Evolutionary conservation across 805 yeast genomes (phyloP).

Genomic region (Candida quercuum): DNA sequence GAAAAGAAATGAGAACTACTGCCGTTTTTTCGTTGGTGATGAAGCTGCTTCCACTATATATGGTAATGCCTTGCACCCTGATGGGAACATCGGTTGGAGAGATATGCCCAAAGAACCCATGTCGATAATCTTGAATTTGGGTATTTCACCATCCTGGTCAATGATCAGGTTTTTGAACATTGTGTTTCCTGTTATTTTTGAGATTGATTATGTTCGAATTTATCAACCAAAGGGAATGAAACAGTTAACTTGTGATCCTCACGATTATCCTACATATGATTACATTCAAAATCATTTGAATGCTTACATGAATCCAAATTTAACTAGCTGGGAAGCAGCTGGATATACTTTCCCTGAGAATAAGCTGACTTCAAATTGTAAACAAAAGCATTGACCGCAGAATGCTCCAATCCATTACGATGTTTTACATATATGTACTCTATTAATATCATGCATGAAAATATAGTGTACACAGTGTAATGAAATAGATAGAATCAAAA

Average conservation of each 20-base stretch:
- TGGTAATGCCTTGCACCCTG: slow-evolving; percentile 39
- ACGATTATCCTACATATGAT: slow-evolving; percentile 38
- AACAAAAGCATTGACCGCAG: too few species aligned
- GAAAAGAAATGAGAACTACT: slow-evolving; percentile 16
- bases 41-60: slow-evolving; percentile 41
- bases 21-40: slow-evolving; percentile 41
- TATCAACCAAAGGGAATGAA: slow-evolving; percentile 41
- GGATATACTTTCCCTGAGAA: slow-evolving; percentile 41
- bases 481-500: too few species aligned
- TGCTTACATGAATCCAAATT: slow-evolving; percentile 38
- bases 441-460: too few species aligned
- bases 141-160: slow-evolving; percentile 46
- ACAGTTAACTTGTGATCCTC: slow-evolving; percentile 44
- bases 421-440: too few species aligned
- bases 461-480: too few species aligned
- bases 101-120: slow-evolving; percentile 44
- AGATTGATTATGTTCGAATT: slow-evolving; percentile 41
- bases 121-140: slow-evolving; percentile 43
- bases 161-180: slow-evolving; percentile 43
- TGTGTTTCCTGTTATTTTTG: slow-evolving; percentile 37
- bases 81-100: slow-evolving; percentile 48
- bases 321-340: slow-evolving; percentile 37
- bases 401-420: too few species aligned
- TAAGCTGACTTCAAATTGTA: slow-evolving; percentile 24
- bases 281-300: slow-evolving; percentile 37